Base-by-base conservation (phyloP, 805 yeast genomes). In the Yarrowia sp. region DNA sequence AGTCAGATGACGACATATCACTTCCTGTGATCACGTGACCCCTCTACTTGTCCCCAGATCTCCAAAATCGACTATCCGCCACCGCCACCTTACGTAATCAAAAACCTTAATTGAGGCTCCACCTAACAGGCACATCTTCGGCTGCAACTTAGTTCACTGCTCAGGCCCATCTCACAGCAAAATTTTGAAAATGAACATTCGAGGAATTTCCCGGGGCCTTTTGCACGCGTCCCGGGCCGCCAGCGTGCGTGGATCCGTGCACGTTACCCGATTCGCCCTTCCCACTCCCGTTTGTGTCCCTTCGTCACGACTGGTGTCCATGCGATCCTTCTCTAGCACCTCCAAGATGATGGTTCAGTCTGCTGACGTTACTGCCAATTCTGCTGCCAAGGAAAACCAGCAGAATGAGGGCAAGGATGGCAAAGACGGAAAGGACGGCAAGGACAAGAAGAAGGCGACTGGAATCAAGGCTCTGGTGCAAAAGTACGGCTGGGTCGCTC, bases 401-500 rank as follows among this genome's bases (percentile, higher is more conserved):
- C 33, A 38, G 34, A 46, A 46, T 6, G 36, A 36, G 38, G 10
- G 13, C 10, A 36, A 12, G 12, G 36, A 4, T 24, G 30, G 30
- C 6, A 24, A 33, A 2, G 52, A 34, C 19, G 19, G 30, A 10
- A 24, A 55, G 61, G 61, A 53, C 6, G 36, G 15, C 47, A 20
- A 55, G 24, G 36, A 53, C 7, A 47, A 24, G 15, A 55, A 55
- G 9, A 44, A 61, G 17, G 38, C 66, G n/a, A 46, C 33, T 8
- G 66, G 66, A 61, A 61, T 61, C 55, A 61, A 61, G 46, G 66
- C 66, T 7, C 81, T 95, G 70, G 83, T 90, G 74, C 88, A 90
- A 74, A 89, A 90, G 74, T 95, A 95, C 76, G 99, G 99, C 0
- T 92, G 89, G 80, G 86, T 96, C 17, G 98, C 97, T 0, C 79